Base-by-base conservation (phyloP, 2,329 filamentous ascomycete species). In the Cladosporium sp. region DNA sequence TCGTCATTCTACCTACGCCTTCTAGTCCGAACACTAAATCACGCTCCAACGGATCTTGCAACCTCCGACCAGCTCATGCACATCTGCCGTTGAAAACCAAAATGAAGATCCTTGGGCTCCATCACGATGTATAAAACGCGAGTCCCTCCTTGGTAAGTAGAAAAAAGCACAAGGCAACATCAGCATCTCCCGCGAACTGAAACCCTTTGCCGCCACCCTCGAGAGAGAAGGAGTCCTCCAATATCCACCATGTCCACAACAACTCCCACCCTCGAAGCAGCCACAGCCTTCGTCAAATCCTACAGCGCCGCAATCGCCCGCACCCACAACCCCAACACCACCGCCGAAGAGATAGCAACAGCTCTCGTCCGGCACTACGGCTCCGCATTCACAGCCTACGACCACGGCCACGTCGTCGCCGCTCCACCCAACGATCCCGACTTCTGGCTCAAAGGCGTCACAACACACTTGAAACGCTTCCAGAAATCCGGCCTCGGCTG, bases 291-390 rank as follows among this genome's bases (percentile, higher is more conserved):
- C 34, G 49, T 55, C 11, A 14, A 44, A n/a, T 63, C 60, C 32
- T 63, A 63, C 49, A 49, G 47, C 47, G 49, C 34, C 14, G 60
- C 60, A 26, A 63, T 63, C 30, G 60, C 24, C 34, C 49, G 47
- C 14, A 30, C 49, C n/a, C 47, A 54, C 3, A 5, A 47, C 7
- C 32, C 49, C 10, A 55, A 44, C 11, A 44, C n/a, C 8, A n/a
- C 49, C 4, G 30, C 34, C 5, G 49, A 88, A n/a, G 41, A 26
- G 8, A 6, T 26, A 32, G 64, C 64, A 8, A 38, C 18, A 28
- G 51, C 59, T 34, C 65, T 68, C 26, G n/a, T 30, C 34, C 24
- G 64, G 7, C 66, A 68, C 59, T 68, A 68, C 64, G 26, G 55
- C 0, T 49, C 64, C 10, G 51, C n/a, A 15, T 62, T 66, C 26